Evolutionary conservation across 164 flowering plant species (phyloP), one percentile per base, ranked within the genome.

Genomic region (Liquidambar formosana): DNA sequence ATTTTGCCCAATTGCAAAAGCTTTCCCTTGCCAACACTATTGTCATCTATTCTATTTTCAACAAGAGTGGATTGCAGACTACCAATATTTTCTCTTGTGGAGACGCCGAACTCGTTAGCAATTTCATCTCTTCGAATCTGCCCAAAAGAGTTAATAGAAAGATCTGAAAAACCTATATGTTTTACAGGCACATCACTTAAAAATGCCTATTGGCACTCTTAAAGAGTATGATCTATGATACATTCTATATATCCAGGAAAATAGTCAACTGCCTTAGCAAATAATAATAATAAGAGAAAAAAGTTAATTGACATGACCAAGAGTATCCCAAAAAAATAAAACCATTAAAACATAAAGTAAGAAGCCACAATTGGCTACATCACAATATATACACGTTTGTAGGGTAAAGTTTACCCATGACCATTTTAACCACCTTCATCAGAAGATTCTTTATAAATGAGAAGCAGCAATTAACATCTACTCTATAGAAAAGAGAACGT

Each of bases 51-150:
- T 68, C 53, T 61, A 53, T 64, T 63, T 44, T 70, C 80, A 53
- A 70, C 57, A 25, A 44, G 19, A 27, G 63, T 33, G 13, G 79
- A 62, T 27, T 49, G 79, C 33, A 41, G 25, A 62, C 69, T 68
- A 47, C 74, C 64, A 45, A 59, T 64, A 60, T 64, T 63, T 26
- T 69, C 75, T 57, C 27, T 16, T 19, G 69, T 45, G 22, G 69
- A 60, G 51, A 74, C 61, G 54, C 70, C 71, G 61, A 68, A 63
- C 43, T 71, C 82, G 69, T 81, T 76, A 53, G 63, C 59, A 61
- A 70, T 38, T 57, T 73, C 81, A 77, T 72, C 65, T 23, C 49
- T 67, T 46, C 47, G 71, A 4, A 71, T 77, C 86, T 83, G 81
- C 72, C 75, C 10, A 41, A 54, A 5, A 23, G 11, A 45, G n/a